Evolutionary conservation across 164 flowering plant genomes (phyloP).

Genomic region (Euptelea pleiosperma): DNA sequence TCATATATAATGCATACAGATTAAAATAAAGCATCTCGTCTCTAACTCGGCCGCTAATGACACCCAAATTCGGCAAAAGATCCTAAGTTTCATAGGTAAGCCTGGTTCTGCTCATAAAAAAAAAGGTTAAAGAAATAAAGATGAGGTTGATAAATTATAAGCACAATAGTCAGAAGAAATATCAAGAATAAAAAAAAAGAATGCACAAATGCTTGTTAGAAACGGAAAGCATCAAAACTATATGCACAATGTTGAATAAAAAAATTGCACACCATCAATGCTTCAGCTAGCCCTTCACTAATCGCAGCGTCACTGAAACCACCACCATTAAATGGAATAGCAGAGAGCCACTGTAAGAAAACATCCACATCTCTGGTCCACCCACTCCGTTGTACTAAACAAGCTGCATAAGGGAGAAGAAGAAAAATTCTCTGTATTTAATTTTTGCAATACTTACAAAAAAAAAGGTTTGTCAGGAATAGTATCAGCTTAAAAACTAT

Average conservation of each 20-base stretch:
- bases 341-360: constrained; percentile 78
- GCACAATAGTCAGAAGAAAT: neutral
- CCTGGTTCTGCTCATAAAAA: too few relatives aligned
- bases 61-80: too few relatives aligned
- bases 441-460: too few relatives aligned
- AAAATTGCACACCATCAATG: constrained; percentile 59
- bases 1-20: too few relatives aligned
- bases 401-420: constrained; percentile 43
- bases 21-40: too few relatives aligned
- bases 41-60: too few relatives aligned
- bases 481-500: too few relatives aligned
- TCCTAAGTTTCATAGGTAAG: too few relatives aligned
- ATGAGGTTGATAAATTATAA: neutral
- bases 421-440: too few relatives aligned
- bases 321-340: constrained; percentile 81
- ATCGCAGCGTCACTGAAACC: constrained; percentile 91
- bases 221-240: neutral
- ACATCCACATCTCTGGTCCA: constrained; percentile 79
- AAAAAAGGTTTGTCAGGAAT: too few relatives aligned
- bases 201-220: neutral
- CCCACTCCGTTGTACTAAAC: constrained; percentile 75
- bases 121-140: too few relatives aligned
- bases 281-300: constrained; percentile 92
- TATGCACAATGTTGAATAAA: neutral
- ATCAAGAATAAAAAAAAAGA: neutral